Percentiles rank a stretch among this genome's conserved stretches.
These are phyloP conservation scores for Acanthamoeba sp. DNA, from an alignment of 208 protist species.

Conservation along the genomic window DNA sequence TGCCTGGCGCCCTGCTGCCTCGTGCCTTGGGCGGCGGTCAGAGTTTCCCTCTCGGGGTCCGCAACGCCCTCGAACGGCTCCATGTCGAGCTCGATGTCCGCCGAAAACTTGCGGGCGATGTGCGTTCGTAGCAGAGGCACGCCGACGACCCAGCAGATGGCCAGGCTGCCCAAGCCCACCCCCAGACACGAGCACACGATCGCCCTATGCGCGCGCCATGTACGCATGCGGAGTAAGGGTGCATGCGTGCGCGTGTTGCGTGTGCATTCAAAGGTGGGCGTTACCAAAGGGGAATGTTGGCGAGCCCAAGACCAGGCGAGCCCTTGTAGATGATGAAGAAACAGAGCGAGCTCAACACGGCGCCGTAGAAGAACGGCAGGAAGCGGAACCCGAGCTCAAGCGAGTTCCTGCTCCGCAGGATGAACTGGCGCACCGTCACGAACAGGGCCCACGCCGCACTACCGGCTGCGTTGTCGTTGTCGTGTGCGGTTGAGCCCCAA, in stretches of 20 bases:
- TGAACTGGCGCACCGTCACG: neutral
- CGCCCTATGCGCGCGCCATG: no score
- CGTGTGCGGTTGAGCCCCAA: neutral
- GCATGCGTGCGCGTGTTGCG: no score
- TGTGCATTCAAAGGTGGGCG: no score
- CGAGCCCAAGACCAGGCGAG: neutral
- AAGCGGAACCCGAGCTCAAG: neutral
- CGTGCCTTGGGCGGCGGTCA: no score
- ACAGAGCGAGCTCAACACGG: neutral
- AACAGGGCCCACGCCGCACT: neutral
- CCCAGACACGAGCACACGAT: neutral
- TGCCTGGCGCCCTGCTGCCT: no score
- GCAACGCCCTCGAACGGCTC: no score
- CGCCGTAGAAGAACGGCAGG: conserved; percentile 29
- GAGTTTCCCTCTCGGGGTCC: no score
- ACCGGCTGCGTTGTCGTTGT: neutral
- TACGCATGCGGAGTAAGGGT: no score
- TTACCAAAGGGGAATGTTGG: neutral
- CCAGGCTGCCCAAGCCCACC: neutral
- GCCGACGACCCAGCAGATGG: neutral
- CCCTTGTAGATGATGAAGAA: conserved; percentile 74
- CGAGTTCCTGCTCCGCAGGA: neutral
- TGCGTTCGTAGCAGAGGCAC: neutral
- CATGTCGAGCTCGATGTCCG: neutral
- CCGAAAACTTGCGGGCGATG: neutral